A percentile compares a stretch with the other conserved stretches of the same genome.
Conservation (phyloP, 2,329 filamentous ascomycete genomes). For the Cytospora paraplurivora region DNA sequence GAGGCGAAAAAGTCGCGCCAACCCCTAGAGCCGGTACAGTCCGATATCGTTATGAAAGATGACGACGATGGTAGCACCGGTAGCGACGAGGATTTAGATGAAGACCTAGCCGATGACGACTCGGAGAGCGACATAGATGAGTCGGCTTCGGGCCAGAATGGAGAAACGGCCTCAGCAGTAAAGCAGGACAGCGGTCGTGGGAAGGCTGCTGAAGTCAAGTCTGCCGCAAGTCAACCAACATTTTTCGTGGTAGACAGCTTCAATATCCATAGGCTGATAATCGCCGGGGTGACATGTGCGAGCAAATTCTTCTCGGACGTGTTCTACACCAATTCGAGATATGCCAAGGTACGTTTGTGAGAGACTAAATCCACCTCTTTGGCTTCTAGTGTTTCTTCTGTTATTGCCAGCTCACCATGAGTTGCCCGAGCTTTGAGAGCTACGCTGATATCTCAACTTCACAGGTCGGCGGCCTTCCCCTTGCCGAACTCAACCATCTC, state of each 20-base stretch:
- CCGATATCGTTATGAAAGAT: constrained; percentile 42
- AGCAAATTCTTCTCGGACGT: constrained; percentile 99
- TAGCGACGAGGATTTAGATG: constrained; percentile 49
- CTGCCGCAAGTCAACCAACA: constrained; percentile 44
- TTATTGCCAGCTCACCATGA: constrained; percentile 5
- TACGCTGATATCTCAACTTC: constrained; percentile 4
- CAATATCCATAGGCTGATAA: constrained; percentile 96
- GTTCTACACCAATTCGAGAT: constrained; percentile 98
- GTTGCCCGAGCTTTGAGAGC: neutral
- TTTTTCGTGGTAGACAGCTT: constrained; percentile 97
- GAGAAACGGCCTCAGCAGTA: constrained; percentile 27
- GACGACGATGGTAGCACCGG: constrained; percentile 38
- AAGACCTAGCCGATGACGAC: constrained; percentile 53
- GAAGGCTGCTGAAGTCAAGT: constrained; percentile 21
- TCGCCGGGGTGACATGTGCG: constrained; percentile 94
- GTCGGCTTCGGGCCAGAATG: neutral
- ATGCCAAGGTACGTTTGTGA: constrained; percentile 78
- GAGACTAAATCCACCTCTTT: too few species aligned
- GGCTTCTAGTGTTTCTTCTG: neutral
- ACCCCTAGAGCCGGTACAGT: constrained; percentile 28
- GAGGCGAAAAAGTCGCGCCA: constrained; percentile 47
- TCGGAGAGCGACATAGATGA: constrained; percentile 42
- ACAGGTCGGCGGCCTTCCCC: constrained; percentile 89
- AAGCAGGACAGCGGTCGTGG: constrained; percentile 33
- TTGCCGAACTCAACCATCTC: constrained; percentile 91